phyloP scores from a whole-genome alignment of 2,329 filamentous ascomycete species.

The Alternaria atra region DNA sequence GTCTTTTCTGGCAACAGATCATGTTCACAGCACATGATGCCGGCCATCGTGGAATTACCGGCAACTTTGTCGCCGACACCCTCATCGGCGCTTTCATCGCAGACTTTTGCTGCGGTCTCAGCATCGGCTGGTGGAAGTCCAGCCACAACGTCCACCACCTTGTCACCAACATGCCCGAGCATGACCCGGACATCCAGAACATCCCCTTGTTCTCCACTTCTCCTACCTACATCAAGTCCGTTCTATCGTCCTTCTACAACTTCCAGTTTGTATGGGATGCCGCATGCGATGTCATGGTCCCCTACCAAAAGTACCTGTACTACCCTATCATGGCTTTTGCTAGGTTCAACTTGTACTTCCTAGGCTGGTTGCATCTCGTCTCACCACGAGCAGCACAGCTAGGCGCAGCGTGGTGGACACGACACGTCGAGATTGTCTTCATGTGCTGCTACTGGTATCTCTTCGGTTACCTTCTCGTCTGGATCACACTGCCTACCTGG shows the following conservation, averaged over 20 bases:
- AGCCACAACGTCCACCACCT: slow-evolving; percentile 75
- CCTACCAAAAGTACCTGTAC: slow-evolving; percentile 82
- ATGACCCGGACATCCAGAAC: slow-evolving; percentile 61
- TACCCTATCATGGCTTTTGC: slow-evolving; percentile 83
- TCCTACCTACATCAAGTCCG: slow-evolving; percentile 76
- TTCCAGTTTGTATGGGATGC: slow-evolving; percentile 80
- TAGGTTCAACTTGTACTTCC: slow-evolving; percentile 84
- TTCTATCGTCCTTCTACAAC: slow-evolving; percentile 85
- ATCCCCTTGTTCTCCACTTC: slow-evolving; percentile 89
- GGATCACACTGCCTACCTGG: slow-evolving; percentile 74
- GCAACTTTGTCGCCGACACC: slow-evolving; percentile 66
- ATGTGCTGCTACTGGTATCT: slow-evolving; percentile 85
- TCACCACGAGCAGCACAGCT: slow-evolving; percentile 74
- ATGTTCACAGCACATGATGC: slow-evolving; percentile 75
- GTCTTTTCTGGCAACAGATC: slow-evolving; percentile 73
- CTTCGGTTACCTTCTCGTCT: slow-evolving; percentile 85
- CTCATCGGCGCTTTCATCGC: slow-evolving; percentile 70
- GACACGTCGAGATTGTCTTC: slow-evolving; percentile 79
- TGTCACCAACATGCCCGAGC: slow-evolving; percentile 68
- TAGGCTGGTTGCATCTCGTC: slow-evolving; percentile 82
- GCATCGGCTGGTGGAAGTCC: slow-evolving; percentile 75
- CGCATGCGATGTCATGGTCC: slow-evolving; percentile 73
- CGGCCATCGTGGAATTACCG: slow-evolving; percentile 69
- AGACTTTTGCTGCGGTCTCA: slow-evolving; percentile 72
- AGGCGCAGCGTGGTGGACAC: slow-evolving; percentile 83